phyloP scores from a whole-genome alignment of 345 rosid genomes.

The Eucalyptus erythrocorys region DNA sequence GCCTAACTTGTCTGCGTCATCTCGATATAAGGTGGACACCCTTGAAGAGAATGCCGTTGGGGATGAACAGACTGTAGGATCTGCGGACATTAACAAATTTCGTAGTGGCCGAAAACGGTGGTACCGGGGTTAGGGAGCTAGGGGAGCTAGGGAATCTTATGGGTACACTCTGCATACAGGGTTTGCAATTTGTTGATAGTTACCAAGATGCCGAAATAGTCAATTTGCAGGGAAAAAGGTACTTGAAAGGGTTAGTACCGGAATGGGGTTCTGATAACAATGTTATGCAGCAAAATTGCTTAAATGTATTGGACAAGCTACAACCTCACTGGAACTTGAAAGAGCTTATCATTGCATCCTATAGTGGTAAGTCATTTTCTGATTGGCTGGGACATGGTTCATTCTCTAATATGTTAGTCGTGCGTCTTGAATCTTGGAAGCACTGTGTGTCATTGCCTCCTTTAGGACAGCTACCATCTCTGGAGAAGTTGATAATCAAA shows the following conservation, averaged over 20 bases:
- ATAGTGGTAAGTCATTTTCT: conserved; percentile 20
- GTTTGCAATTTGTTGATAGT: not conserved
- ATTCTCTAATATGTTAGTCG: not conserved
- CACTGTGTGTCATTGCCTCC: conserved; percentile 24
- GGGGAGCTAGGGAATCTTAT: conserved; percentile 1
- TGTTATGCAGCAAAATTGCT: not conserved
- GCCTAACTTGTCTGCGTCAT: conserved; percentile 1
- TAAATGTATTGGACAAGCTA: conserved; percentile 15
- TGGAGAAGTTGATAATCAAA: conserved; percentile 10
- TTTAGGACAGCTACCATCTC: conserved; percentile 20
- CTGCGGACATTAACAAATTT: conserved; percentile 2
- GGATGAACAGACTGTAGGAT: not conserved
- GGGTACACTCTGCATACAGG: conserved; percentile 3
- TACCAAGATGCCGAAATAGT: not conserved
- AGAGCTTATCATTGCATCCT: conserved; percentile 7
- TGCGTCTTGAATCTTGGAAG: conserved; percentile 10
- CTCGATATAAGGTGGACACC: conserved; percentile 2
- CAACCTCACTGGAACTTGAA: conserved; percentile 24
- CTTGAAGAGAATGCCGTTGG: conserved; percentile 3
- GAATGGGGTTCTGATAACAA: conserved; percentile 5
- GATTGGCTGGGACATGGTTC: conserved; percentile 17
- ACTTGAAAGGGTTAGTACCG: conserved; percentile 11
- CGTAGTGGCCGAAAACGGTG: not conserved
- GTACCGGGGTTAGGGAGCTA: not conserved
- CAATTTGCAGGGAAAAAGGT: conserved; percentile 1